Percentiles rank a stretch among this genome's conserved stretches.
These are phyloP conservation scores for Rhododendron williamsianum DNA, from an alignment of 148 eudicot species.

Conservation along the genomic window DNA sequence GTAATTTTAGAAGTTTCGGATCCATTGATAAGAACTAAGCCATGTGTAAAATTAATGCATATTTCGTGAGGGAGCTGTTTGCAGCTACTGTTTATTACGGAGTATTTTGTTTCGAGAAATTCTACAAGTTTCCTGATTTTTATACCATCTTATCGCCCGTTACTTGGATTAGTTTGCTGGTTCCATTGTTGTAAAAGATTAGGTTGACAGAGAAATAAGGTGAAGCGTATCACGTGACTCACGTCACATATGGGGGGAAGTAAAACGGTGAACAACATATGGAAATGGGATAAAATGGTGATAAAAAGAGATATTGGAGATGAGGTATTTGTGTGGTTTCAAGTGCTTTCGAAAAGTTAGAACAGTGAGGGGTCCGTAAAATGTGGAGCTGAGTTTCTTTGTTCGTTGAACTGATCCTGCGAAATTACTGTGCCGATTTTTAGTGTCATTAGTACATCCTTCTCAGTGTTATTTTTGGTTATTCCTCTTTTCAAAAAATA, in stretches of 20 bases:
- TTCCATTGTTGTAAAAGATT: neutral
- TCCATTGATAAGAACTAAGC: slow-evolving; percentile 24
- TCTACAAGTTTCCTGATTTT: neutral
- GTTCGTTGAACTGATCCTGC: neutral
- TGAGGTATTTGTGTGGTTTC: neutral
- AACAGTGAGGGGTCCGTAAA: neutral
- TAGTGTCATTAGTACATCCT: neutral
- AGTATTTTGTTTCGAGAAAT: neutral
- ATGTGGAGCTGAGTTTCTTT: neutral
- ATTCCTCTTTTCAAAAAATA: no score
- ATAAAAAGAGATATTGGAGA: neutral
- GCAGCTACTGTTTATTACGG: slow-evolving; percentile 17
- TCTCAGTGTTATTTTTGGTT: neutral
- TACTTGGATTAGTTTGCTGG: neutral
- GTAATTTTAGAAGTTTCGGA: slow-evolving; percentile 18
- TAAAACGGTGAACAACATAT: no score
- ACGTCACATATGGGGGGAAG: neutral
- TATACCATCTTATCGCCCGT: neutral
- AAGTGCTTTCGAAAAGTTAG: neutral
- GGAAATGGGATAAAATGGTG: neutral
- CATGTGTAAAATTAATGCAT: slow-evolving; percentile 22
- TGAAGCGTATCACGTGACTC: neutral
- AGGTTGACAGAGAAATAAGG: neutral
- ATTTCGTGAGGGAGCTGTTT: slow-evolving; percentile 29
- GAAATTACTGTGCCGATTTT: neutral